Conservation (phyloP, 2,329 filamentous ascomycete species). For the Exutisphaerella laricina region DNA sequence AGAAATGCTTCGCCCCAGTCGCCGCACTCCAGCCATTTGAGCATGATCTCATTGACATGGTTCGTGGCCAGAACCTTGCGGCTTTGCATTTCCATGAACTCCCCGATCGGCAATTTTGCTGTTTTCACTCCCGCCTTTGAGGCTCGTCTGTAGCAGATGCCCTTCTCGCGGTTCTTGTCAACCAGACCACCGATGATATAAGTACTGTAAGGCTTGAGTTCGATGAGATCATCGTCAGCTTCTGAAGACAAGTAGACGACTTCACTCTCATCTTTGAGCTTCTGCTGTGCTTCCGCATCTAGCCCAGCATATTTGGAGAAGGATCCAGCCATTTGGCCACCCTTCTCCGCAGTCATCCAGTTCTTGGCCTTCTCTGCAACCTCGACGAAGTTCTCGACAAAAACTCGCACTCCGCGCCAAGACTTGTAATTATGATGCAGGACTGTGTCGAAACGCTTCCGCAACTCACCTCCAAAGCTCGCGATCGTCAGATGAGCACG, state of each 20-base stretch:
- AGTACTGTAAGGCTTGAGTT: constrained; percentile 78
- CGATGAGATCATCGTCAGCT: constrained; percentile 75
- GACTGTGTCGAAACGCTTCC: constrained; percentile 71
- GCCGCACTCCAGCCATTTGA: constrained; percentile 81
- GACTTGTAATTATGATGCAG: constrained; percentile 64
- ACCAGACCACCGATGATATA: constrained; percentile 94
- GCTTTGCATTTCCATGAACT: constrained; percentile 87
- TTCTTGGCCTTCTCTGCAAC: constrained; percentile 61
- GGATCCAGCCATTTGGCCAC: constrained; percentile 26
- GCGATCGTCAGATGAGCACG: constrained; percentile 69
- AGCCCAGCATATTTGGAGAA: constrained; percentile 23
- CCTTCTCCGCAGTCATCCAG: constrained; percentile 56
- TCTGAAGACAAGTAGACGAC: constrained; percentile 89
- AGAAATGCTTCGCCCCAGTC: constrained; percentile 91
- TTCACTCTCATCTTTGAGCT: constrained; percentile 40
- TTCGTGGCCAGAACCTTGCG: constrained; percentile 86
- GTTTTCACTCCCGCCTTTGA: constrained; percentile 71
- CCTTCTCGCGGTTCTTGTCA: constrained; percentile 94
- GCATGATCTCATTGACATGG: constrained; percentile 95
- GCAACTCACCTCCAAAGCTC: constrained; percentile 69
- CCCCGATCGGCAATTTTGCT: constrained; percentile 87
- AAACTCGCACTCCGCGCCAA: constrained; percentile 75
- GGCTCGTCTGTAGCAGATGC: constrained; percentile 81
- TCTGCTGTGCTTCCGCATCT: constrained; percentile 15
- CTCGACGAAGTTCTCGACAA: constrained; percentile 66